phyloP scores from a whole-genome alignment of 2,329 filamentous ascomycete genomes.

The Domatiomyces catenatus region DNA sequence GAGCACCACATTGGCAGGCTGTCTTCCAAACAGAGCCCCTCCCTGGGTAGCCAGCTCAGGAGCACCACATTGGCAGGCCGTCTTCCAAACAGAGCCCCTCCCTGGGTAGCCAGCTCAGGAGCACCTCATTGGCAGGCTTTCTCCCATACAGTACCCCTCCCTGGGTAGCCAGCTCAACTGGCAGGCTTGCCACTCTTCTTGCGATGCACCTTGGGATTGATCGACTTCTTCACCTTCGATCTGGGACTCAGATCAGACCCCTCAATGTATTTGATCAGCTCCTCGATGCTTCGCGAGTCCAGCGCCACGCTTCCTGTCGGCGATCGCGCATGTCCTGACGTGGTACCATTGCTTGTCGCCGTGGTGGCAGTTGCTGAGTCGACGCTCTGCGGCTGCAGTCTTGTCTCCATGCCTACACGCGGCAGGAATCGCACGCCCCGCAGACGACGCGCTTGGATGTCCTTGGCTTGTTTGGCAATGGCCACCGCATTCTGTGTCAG shows the following conservation, averaged over 20 bases:
- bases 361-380: slow-evolving; percentile 31
- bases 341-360: slow-evolving; percentile 5
- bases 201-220: slow-evolving; percentile 16
- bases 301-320: slow-evolving; percentile 31
- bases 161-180: slow-evolving; percentile 7
- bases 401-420: slow-evolving; percentile 39
- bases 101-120: too few species aligned
- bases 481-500: slow-evolving; percentile 89
- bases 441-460: slow-evolving; percentile 59
- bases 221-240: slow-evolving; percentile 29
- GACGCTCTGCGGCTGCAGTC: slow-evolving; percentile 16
- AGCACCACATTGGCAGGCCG: not conserved
- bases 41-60: too few species aligned
- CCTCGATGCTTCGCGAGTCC: slow-evolving; percentile 76
- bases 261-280: slow-evolving; percentile 88
- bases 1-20: not conserved
- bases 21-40: too few species aligned
- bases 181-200: slow-evolving; percentile 10
- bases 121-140: not conserved
- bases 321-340: slow-evolving; percentile 19
- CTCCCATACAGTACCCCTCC: not conserved
- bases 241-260: slow-evolving; percentile 35
- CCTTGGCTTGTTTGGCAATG: slow-evolving; percentile 86
- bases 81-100: too few species aligned
- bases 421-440: slow-evolving; percentile 48